phyloP scores from a whole-genome alignment of 2,329 filamentous ascomycete genomes.

The Ophiostoma quercus region DNA sequence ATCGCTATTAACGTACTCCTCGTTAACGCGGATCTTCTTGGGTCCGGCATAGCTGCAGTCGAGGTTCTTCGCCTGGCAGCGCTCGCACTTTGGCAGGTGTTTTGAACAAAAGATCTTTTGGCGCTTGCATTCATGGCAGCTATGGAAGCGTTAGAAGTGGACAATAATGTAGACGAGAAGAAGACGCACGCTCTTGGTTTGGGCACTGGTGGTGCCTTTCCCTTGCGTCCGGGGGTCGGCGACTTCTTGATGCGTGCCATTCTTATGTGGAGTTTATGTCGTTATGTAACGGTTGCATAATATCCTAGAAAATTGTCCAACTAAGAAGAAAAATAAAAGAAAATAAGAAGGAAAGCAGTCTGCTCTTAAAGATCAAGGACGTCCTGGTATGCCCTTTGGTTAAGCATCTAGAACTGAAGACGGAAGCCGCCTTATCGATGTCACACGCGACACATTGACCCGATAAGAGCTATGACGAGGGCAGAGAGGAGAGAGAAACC shows the following conservation, averaged over 20 bases:
- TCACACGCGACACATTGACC: neutral
- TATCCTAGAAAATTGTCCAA: neutral
- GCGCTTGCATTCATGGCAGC: slow-evolving; percentile 25
- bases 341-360: neutral
- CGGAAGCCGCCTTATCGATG: neutral
- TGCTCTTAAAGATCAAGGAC: neutral
- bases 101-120: slow-evolving; percentile 28
- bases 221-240: slow-evolving; percentile 9
- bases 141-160: neutral
- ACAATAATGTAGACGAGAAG: neutral
- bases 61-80: slow-evolving; percentile 22
- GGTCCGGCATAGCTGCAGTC: slow-evolving; percentile 25
- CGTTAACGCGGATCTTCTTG: slow-evolving; percentile 26
- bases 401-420: neutral
- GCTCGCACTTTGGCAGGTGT: slow-evolving; percentile 24
- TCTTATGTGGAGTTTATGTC: neutral
- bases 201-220: slow-evolving; percentile 17
- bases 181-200: slow-evolving; percentile 23
- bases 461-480: slow-evolving; percentile 7
- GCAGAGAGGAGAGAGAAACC: neutral
- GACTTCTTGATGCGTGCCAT: slow-evolving; percentile 21
- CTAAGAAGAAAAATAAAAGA: neutral
- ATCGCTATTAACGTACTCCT: slow-evolving; percentile 20
- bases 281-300: neutral
- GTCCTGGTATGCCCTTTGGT: neutral